These are phyloP conservation scores for Fusarium xylarioides DNA, from an alignment of 2,329 filamentous ascomycete genomes.

Conservation along the genomic window DNA sequence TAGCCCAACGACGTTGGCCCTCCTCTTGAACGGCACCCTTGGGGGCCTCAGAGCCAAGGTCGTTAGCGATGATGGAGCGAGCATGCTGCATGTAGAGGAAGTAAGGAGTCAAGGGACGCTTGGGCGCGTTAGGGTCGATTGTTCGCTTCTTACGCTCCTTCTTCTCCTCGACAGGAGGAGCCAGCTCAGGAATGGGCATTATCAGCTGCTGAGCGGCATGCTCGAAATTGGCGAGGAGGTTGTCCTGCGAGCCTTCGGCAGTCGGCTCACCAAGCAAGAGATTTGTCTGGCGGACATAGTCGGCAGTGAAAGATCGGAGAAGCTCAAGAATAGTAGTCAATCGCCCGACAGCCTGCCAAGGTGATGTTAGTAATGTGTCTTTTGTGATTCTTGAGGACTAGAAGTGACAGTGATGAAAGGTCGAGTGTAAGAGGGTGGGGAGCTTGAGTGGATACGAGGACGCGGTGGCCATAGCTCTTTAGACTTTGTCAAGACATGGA, in stretches of 20 bases:
- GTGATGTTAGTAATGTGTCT: slow-evolving; percentile 48
- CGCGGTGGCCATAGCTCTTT: slow-evolving; percentile 35
- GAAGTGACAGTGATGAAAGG: neutral
- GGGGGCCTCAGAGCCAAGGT: slow-evolving; percentile 77
- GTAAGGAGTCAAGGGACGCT: slow-evolving; percentile 92
- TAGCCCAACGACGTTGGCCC: slow-evolving; percentile 85
- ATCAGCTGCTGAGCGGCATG: slow-evolving; percentile 58
- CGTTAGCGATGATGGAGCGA: slow-evolving; percentile 80
- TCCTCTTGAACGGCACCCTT: slow-evolving; percentile 90
- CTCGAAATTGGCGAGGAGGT: slow-evolving; percentile 62
- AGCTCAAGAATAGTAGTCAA: slow-evolving; percentile 82
- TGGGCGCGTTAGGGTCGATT: slow-evolving; percentile 92
- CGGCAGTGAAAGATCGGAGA: slow-evolving; percentile 80
- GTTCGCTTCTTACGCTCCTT: slow-evolving; percentile 90
- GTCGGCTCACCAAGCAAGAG: slow-evolving; percentile 76
- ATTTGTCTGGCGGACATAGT: slow-evolving; percentile 90
- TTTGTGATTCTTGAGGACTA: neutral
- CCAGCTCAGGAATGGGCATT: slow-evolving; percentile 50
- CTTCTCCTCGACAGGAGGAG: slow-evolving; percentile 70
- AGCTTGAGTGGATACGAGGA: slow-evolving; percentile 22
- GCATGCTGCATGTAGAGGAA: slow-evolving; percentile 94
- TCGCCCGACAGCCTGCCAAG: slow-evolving; percentile 57
- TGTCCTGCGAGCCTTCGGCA: slow-evolving; percentile 57
- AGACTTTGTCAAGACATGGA: neutral
- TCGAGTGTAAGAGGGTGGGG: slow-evolving; percentile 16